These are phyloP conservation scores for Plenodomus tracheiphilus DNA, from an alignment of 2,329 filamentous ascomycete genomes.

Conservation along the genomic window DNA sequence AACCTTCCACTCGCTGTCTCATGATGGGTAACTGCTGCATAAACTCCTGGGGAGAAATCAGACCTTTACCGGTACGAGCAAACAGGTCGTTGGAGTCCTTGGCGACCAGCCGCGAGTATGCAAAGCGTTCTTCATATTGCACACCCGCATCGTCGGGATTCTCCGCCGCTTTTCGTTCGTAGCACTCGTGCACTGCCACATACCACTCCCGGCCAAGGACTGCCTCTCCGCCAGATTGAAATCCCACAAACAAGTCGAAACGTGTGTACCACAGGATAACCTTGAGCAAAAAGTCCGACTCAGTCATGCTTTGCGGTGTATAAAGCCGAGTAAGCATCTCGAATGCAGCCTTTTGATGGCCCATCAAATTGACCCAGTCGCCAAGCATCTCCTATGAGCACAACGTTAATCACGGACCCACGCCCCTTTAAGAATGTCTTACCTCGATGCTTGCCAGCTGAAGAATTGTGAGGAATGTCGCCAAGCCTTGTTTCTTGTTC, in stretches of 20 bases:
- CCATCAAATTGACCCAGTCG: conserved; percentile 91
- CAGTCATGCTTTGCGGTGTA: conserved; percentile 72
- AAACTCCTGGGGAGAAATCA: conserved; percentile 69
- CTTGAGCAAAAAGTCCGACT: conserved; percentile 70
- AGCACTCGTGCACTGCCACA: conserved; percentile 64
- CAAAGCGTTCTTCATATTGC: conserved; percentile 68
- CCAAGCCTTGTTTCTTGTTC: conserved; percentile 70
- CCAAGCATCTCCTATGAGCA: conserved; percentile 79
- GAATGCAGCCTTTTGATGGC: conserved; percentile 87
- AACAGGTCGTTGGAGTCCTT: conserved; percentile 81
- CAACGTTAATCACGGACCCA: conserved; percentile 8
- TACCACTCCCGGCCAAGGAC: conserved; percentile 81
- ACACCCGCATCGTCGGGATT: conserved; percentile 67
- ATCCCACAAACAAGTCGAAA: conserved; percentile 81
- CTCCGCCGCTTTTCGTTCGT: conserved; percentile 59
- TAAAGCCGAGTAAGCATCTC: conserved; percentile 79
- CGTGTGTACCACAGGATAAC: conserved; percentile 88
- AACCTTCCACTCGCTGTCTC: conserved; percentile 46
- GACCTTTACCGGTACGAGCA: conserved; percentile 65
- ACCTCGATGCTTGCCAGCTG: conserved; percentile 95
- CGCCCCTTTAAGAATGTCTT: conserved; percentile 27
- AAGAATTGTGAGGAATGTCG: conserved; percentile 82
- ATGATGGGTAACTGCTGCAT: conserved; percentile 58
- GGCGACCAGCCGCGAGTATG: conserved; percentile 71
- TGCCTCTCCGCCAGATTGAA: conserved; percentile 78